Percentiles rank a stretch among this genome's conserved stretches.
Evolutionary conservation across 306 rosid species (phyloP).

Genomic region (Cicer yamashitae): DNA sequence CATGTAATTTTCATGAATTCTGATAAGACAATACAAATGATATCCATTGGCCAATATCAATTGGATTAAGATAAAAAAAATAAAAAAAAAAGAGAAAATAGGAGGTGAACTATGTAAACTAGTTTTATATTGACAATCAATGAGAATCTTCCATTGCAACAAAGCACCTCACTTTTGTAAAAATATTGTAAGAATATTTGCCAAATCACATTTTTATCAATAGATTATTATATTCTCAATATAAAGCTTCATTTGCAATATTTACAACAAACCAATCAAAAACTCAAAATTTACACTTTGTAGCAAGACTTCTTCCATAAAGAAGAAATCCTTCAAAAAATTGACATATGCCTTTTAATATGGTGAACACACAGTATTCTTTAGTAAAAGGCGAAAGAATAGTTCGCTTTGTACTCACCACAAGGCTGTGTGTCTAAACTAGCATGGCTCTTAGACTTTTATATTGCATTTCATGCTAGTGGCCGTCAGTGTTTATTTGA

Average conservation of each 20-base stretch:
- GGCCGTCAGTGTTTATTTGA: background rate
- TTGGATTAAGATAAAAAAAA: background rate
- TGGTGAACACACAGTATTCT: background rate
- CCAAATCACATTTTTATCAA: too few species aligned
- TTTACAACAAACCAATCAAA: too few species aligned
- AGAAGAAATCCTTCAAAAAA: background rate
- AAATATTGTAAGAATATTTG: too few species aligned
- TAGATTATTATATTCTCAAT: too few species aligned
- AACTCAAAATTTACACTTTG: background rate
- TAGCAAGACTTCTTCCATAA: background rate
- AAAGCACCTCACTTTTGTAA: too few species aligned
- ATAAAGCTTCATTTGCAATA: too few species aligned
- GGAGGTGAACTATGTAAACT: too few species aligned
- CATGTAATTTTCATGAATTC: constrained; percentile 15
- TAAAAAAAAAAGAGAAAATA: background rate
- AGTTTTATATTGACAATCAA: too few species aligned
- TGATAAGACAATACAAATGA: background rate
- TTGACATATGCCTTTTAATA: background rate
- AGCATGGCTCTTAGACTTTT: background rate
- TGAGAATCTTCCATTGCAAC: too few species aligned
- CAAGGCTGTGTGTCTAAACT: background rate
- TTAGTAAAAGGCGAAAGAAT: too few species aligned
- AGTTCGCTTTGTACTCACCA: too few species aligned
- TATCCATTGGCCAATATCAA: constrained; percentile 13
- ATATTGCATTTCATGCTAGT: background rate